Base-by-base conservation (phyloP, 139 green algal genomes). In the Picochlorum sp. region DNA sequence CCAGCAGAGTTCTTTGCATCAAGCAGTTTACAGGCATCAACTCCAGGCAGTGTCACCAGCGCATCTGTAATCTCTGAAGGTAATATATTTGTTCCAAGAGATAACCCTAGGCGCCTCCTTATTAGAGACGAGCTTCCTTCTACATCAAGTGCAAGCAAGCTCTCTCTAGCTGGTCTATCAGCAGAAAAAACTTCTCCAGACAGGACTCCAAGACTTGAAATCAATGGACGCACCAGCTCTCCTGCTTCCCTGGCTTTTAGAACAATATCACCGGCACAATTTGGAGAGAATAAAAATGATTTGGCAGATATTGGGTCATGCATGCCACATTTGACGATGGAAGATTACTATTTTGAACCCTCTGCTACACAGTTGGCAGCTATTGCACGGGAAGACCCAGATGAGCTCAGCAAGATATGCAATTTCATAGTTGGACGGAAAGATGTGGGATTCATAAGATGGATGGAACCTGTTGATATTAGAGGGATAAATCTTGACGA, bases 101-200 rank as follows among this genome's bases (percentile, higher is more conserved):
- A 87, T 40, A 85, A 95, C 73, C 86, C 87, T 0, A 78, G 88
- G 60, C 49, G 67, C 7, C 79, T 95, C 16, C 95, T 95, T 67
- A 85, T 94, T 41, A 68, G 82, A 13, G 67, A 77, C 41, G 66
- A 76, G 4, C 70, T 85, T 25, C 82, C 84, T 10, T 69, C 65
- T 18, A 84, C 76, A 0, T 59, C 74, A 12, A 64, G 50, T 0
- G 65, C 63, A 1, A 24, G 33, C 20, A 59, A 41, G 3, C 33
- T 33, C 7, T 37, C 57, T 1, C 26, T 63, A 24, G 70, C 64
- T 24, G 35, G 55, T 3, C 3, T 50, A 3, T 33, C 36, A 37
- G 30, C 14, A 7, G 61, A 54, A 7, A 45, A 25, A 60, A 18
- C 50, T 9, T 55, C 64, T 2, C 57, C 57, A 9, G 64, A 16